A percentile compares a stretch with the other conserved stretches of the same genome.
These are phyloP conservation scores for Beauveria pseudobassiana DNA, from an alignment of 2,329 filamentous ascomycete genomes.

Conservation along the genomic window DNA sequence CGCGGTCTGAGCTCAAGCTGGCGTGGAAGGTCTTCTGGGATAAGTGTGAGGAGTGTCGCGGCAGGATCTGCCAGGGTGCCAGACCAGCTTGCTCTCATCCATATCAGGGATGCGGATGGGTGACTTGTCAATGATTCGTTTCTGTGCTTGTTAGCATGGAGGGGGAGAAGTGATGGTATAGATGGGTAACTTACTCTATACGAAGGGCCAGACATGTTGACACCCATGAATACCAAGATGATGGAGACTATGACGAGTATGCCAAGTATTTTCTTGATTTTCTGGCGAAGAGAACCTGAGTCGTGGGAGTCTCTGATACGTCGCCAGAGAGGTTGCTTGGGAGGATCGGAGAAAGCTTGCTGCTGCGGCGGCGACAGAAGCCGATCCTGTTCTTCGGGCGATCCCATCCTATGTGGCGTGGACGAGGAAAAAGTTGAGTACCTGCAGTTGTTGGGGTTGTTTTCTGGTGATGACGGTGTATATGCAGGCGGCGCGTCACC, in stretches of 20 bases:
- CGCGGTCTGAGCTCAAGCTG: conserved; percentile 27
- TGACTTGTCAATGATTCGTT: conserved; percentile 17
- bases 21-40: conserved; percentile 18
- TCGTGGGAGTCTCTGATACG: conserved; percentile 19
- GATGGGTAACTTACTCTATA: conserved; percentile 23
- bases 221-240: conserved; percentile 21
- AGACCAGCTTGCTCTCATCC: conserved; percentile 18
- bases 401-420: conserved; percentile 30
- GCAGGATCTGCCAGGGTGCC: conserved; percentile 22
- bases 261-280: conserved; percentile 24
- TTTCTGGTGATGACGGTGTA: conserved; percentile 26
- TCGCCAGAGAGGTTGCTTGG: conserved; percentile 20
- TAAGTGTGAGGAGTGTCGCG: conserved; percentile 18
- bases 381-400: conserved; percentile 33
- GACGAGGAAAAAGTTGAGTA: conserved; percentile 37
- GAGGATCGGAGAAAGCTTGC: conserved; percentile 35
- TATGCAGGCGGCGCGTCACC: conserved; percentile 44
- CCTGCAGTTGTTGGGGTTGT: conserved; percentile 30
- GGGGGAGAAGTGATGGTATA: not conserved
- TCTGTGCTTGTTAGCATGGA: conserved; percentile 11
- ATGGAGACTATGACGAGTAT: conserved; percentile 27
- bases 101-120: conserved; percentile 19
- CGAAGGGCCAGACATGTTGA: conserved; percentile 12
- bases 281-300: conserved; percentile 19
- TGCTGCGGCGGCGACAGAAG: conserved; percentile 36